phyloP scores from a whole-genome alignment of 805 yeast genomes.

The Wickerhamiella cacticola region DNA sequence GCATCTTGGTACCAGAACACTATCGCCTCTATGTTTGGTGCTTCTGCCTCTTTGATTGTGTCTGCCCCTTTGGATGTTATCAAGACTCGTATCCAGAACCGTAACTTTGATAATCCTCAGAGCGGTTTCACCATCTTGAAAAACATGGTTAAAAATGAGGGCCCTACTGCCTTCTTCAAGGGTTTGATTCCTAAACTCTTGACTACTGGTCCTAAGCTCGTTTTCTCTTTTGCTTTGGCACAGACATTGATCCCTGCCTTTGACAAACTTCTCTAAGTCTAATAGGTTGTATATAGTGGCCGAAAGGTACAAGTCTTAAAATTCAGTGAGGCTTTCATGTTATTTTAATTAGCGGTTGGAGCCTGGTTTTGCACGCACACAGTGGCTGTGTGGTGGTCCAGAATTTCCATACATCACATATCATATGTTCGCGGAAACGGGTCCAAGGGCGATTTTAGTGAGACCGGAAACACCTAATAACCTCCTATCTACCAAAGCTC shows the following conservation, averaged over 20 bases:
- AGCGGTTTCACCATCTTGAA: slow-evolving; percentile 84
- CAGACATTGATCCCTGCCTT: slow-evolving; percentile 95
- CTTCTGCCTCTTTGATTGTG: slow-evolving; percentile 90
- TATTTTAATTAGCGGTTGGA: no score
- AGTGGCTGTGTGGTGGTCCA: no score
- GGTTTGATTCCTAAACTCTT: slow-evolving; percentile 92
- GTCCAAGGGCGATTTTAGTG: no score
- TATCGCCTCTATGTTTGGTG: slow-evolving; percentile 89
- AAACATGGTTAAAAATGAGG: slow-evolving; percentile 88
- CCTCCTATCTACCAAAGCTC: neutral
- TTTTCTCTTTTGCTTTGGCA: slow-evolving; percentile 95
- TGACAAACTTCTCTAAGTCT: slow-evolving; percentile 46
- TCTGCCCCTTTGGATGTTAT: slow-evolving; percentile 96
- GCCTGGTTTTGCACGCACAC: no score
- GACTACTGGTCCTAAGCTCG: slow-evolving; percentile 97
- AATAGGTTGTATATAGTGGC: slow-evolving; percentile 6
- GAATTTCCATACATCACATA: no score
- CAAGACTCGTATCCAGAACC: slow-evolving; percentile 96
- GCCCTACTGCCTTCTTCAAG: slow-evolving; percentile 80
- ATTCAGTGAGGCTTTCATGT: no score
- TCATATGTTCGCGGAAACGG: no score
- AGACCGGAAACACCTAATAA: neutral
- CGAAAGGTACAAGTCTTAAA: neutral
- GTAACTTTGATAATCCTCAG: slow-evolving; percentile 90
- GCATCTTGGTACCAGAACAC: slow-evolving; percentile 96